phyloP scores from a whole-genome alignment of 805 yeast species.

The Metschnikowia kofuensis region DNA sequence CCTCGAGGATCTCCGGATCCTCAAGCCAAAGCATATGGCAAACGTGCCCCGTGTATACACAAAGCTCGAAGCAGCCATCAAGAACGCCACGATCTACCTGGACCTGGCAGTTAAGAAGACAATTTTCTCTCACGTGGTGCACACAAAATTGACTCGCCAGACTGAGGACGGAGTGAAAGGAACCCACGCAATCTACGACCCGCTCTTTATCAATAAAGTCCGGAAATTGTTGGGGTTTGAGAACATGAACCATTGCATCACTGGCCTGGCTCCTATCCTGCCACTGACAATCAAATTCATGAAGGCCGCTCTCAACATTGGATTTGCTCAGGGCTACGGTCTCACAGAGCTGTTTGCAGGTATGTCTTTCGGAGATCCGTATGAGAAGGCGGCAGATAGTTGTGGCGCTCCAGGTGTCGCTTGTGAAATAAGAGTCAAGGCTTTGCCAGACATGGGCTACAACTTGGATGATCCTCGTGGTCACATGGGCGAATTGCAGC shows the following conservation, averaged over 20 bases:
- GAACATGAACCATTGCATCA: conserved; percentile 24
- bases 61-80: conserved; percentile 25
- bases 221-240: conserved; percentile 35
- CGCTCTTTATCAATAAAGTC: conserved; percentile 11
- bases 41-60: conserved; percentile 28
- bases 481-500: conserved; percentile 57
- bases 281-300: conserved; percentile 59
- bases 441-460: conserved; percentile 63
- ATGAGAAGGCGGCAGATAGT: conserved; percentile 50
- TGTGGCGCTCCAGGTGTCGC: conserved; percentile 60
- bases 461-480: conserved; percentile 18
- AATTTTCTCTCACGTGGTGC: conserved; percentile 19
- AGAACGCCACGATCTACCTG: conserved; percentile 22
- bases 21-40: conserved; percentile 24
- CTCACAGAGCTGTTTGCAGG: conserved; percentile 67
- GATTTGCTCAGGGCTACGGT: conserved; percentile 72
- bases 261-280: conserved; percentile 70
- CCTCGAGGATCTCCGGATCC: conserved; percentile 23
- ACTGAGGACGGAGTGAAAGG: conserved; percentile 19
- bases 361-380: conserved; percentile 35
- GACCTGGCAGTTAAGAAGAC: conserved; percentile 17
- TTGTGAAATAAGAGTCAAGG: conserved; percentile 52
- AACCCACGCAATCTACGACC: conserved; percentile 19
- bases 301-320: conserved; percentile 57
- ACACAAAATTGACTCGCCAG: conserved; percentile 18